Evolutionary conservation across 208 protist species (phyloP), one percentile per base, ranked within the genome.

Genomic region (Trypanosoma platydactyli): DNA sequence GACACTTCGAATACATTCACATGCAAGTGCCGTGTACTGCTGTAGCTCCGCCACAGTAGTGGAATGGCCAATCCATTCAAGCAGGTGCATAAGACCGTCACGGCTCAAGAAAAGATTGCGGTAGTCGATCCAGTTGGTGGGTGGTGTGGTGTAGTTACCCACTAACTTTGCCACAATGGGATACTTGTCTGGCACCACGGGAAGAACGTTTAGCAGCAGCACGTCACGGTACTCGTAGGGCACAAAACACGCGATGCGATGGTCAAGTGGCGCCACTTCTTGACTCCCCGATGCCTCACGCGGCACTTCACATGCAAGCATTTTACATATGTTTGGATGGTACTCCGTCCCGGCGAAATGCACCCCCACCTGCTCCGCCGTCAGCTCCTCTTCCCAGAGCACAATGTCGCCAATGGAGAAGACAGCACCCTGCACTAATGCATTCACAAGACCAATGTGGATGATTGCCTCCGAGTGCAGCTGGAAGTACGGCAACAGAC

Each of bases 381-480:
- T 89, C 42, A 96, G 73, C 61, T 89, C 81, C 41, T 86, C 74
- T 24, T 83, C 84, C 85, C 86, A 96, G 4, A 96, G 16, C 16
- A 60, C 55, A 20, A 94, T 76, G 27, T 83, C 77, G 12, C 90
- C 77, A 60, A 94, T 81, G 18, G 83, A 87, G 64, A 80, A 95
- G 40, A 87, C 66, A 33, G 76, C 57, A 20, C 75, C 74, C 0
- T 67, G 46, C 33, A 88, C 69, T 20, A 50, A n/a, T 18, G 44
- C 61, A 62, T 77, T 66, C 12, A 81, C 81, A 62, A 78, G 81
- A 20, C 89, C 89, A 27, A 95, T 63, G 42, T 90, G 64, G 35
- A 93, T 73, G 18, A 67, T 74, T 16, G 76, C 83, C 52, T 83
- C 81, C 0, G 80, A 69, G 16, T 76, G 75, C 7, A 82, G 63